Conservation (phyloP, 768 basidiomycete genomes). For the Chalciporus chontae region DNA sequence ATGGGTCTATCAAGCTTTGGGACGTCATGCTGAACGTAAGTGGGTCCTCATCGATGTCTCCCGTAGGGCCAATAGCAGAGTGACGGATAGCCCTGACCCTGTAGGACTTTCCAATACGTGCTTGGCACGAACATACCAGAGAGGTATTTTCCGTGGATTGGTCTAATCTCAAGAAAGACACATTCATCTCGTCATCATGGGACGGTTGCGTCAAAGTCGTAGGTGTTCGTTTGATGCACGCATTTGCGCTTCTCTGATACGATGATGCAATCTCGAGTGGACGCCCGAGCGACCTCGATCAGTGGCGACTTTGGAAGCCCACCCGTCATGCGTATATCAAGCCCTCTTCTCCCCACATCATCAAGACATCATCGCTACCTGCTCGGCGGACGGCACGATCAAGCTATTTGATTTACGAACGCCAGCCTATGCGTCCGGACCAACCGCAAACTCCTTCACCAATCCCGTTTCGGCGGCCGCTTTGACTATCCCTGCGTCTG, state of each 20-base stretch:
- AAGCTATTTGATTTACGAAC: conserved; percentile 78
- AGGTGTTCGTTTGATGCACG: conserved; percentile 27
- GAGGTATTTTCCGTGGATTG: conserved; percentile 95
- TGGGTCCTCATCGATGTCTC: neutral
- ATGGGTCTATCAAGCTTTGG: conserved; percentile 89
- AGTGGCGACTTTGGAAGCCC: conserved; percentile 76
- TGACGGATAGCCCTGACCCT: conserved; percentile 24
- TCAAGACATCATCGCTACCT: conserved; percentile 75
- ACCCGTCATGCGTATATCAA: conserved; percentile 83
- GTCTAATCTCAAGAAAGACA: conserved; percentile 90
- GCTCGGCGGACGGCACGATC: conserved; percentile 83
- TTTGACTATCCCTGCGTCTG: conserved; percentile 74
- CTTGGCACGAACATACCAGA: conserved; percentile 91
- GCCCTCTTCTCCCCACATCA: conserved; percentile 92
- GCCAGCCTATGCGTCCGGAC: conserved; percentile 54
- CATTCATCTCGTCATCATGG: conserved; percentile 87
- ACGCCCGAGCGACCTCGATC: conserved; percentile 78
- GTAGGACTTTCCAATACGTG: conserved; percentile 84
- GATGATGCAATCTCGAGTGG: conserved; percentile 55
- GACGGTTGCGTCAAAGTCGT: conserved; percentile 89
- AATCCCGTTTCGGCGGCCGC: conserved; percentile 66
- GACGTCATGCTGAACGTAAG: conserved; percentile 82
- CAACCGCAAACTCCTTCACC: conserved; percentile 55
- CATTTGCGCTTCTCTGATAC: neutral
- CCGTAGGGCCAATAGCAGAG: conserved; percentile 22